phyloP scores from a whole-genome alignment of 1,284 basidiomycete species.

The Garcileccinum viscosum region DNA sequence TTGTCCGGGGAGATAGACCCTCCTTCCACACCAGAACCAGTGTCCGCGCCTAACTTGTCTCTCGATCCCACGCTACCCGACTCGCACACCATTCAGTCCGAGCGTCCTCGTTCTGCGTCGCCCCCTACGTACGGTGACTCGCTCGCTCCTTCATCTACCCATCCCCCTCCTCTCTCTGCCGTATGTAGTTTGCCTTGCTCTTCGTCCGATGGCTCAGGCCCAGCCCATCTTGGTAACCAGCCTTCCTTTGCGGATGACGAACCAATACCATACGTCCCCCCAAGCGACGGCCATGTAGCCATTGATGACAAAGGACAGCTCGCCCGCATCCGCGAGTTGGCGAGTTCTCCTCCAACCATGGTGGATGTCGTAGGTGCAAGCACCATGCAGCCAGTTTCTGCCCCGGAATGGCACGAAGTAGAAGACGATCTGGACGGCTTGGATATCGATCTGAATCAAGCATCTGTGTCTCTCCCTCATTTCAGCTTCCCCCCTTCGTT shows the following conservation, averaged over 20 bases:
- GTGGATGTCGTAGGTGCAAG: neutral
- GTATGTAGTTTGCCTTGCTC: slow-evolving; percentile 1
- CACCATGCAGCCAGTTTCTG: slow-evolving; percentile 22
- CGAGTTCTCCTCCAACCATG: slow-evolving; percentile 49
- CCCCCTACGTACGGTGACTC: slow-evolving; percentile 39
- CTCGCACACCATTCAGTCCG: neutral
- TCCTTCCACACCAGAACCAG: neutral
- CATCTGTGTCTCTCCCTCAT: slow-evolving; percentile 7
- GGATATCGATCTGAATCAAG: slow-evolving; percentile 10
- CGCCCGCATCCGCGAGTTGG: slow-evolving; percentile 59
- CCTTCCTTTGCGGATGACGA: slow-evolving; percentile 23
- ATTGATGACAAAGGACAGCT: slow-evolving; percentile 76
- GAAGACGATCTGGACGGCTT: slow-evolving; percentile 26
- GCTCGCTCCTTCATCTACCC: slow-evolving; percentile 3
- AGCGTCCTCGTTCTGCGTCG: slow-evolving; percentile 19
- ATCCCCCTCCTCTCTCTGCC: slow-evolving; percentile 6
- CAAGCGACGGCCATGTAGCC: slow-evolving; percentile 66
- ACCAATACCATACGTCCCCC: slow-evolving; percentile 30
- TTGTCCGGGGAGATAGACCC: slow-evolving; percentile 3
- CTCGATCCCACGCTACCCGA: neutral
- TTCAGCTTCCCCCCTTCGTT: slow-evolving; percentile 31
- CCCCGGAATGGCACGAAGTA: slow-evolving; percentile 38
- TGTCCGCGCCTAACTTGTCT: neutral
- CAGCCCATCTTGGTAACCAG: slow-evolving; percentile 3
- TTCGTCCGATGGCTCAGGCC: slow-evolving; percentile 3